Conservation (phyloP, 75 land plant species). For the Ceratopteris richardii region DNA sequence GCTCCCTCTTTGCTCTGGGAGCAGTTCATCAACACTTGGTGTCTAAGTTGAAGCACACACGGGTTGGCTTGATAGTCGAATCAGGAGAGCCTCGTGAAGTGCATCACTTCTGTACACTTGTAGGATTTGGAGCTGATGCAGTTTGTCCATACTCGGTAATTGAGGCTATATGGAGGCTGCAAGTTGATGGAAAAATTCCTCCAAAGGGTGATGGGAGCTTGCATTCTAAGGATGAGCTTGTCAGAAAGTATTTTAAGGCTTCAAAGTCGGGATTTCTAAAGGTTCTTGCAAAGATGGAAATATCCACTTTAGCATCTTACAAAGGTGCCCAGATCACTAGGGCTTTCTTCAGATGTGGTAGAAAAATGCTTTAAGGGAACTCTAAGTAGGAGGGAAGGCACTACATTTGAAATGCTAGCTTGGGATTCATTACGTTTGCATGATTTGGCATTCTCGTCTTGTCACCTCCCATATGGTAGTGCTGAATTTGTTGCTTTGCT, state of each 20-base stretch:
- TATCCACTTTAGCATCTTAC: conserved; percentile 95
- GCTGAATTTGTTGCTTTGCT: conserved; percentile 81
- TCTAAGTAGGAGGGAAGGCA: conserved; percentile 95
- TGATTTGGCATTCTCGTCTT: conserved; percentile 74
- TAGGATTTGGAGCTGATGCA: conserved; percentile 99
- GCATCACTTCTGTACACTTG: conserved; percentile 95
- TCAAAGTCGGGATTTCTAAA: conserved; percentile 96
- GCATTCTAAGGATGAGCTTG: conserved; percentile 60
- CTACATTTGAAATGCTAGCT: conserved; percentile 96
- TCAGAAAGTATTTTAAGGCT: conserved; percentile 77
- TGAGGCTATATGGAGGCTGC: conserved; percentile 89
- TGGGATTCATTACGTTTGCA: conserved; percentile 71
- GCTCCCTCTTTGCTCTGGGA: conserved; percentile 94
- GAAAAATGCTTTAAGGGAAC: conserved; percentile 86
- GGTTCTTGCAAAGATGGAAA: conserved; percentile 99
- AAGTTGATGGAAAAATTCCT: conserved; percentile 90
- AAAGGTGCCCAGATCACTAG: conserved; percentile 99
- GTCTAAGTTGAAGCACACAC: conserved; percentile 77
- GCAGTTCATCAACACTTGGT: conserved; percentile 98
- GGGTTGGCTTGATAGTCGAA: conserved; percentile 78
- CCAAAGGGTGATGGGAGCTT: conserved; percentile 63
- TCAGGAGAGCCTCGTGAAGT: conserved; percentile 99
- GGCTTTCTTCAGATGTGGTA: conserved; percentile 87
- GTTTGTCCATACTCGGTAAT: conserved; percentile 94
- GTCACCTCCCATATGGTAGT: conserved; percentile 81